Percentiles rank a stretch among this genome's conserved stretches.
phyloP scores from a whole-genome alignment of 73 alveolate genomes.

The Loxodes magnus region DNA sequence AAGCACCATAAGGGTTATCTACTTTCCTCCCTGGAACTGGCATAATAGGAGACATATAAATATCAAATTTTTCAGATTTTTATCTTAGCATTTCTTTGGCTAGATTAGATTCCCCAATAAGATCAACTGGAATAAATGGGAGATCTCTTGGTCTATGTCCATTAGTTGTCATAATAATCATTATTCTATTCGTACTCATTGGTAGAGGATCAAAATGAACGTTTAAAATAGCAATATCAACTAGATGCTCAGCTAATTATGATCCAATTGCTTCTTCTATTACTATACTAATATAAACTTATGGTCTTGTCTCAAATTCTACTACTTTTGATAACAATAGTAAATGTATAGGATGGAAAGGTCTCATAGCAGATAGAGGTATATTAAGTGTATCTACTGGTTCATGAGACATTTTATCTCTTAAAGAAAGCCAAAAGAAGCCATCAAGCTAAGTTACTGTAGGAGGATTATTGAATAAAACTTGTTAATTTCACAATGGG shows the following conservation, averaged over 20 bases:
- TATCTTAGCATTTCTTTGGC: conserved; percentile 59
- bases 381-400: conserved; percentile 80
- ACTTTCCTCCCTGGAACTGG: conserved; percentile 87
- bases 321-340: conserved; percentile 61
- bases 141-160: conserved; percentile 67
- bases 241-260: conserved; percentile 74
- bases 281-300: conserved; percentile 66
- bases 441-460: conserved; percentile 81
- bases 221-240: conserved; percentile 74
- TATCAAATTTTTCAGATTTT: conserved; percentile 45
- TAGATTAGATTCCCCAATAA: conserved; percentile 59
- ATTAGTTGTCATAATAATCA: conserved; percentile 78
- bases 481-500: conserved; percentile 95
- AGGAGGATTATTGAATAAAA: conserved; percentile 80
- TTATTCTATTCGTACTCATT: conserved; percentile 65
- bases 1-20: conserved; percentile 82
- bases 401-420: conserved; percentile 71
- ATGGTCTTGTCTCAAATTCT: conserved; percentile 71
- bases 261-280: conserved; percentile 77
- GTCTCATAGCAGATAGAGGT: conserved; percentile 71
- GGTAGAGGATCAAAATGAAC: conserved; percentile 92
- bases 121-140: conserved; percentile 72
- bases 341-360: conserved; percentile 90
- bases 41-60: conserved; percentile 83
- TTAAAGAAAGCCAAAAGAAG: conserved; percentile 72